A percentile compares a stretch with the other conserved stretches of the same genome.
phyloP scores from a whole-genome alignment of 176 grass and related monocot genomes.

The Carex parvula region DNA sequence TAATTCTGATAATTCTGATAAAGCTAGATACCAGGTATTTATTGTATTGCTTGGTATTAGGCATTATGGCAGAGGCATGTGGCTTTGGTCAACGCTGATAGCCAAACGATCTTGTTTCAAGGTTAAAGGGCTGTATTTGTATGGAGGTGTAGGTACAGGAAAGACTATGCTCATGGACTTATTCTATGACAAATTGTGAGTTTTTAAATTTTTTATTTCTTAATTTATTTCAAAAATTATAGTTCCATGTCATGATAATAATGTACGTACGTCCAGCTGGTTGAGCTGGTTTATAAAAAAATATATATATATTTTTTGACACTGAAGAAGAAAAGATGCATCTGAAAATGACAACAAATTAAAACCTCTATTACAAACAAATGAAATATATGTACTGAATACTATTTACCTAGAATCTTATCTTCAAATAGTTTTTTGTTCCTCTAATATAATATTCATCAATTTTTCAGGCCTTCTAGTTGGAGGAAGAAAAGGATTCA shows the following conservation, averaged over 20 bases:
- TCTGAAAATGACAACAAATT: neutral
- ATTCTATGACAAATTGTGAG: constrained; percentile 80
- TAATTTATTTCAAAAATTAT: neutral
- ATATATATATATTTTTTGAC: neutral
- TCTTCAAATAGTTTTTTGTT: neutral
- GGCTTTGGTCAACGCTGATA: constrained; percentile 73
- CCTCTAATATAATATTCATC: constrained; percentile 14
- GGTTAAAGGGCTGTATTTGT: constrained; percentile 66
- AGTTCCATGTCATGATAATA: neutral
- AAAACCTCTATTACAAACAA: neutral
- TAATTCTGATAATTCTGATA: constrained; percentile 38
- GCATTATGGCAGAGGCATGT: constrained; percentile 56
- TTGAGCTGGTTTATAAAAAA: neutral
- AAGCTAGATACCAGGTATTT: constrained; percentile 41
- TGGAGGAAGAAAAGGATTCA: constrained; percentile 94
- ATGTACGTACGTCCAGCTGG: neutral
- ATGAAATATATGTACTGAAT: neutral
- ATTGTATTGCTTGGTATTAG: neutral
- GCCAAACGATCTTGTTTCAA: constrained; percentile 44
- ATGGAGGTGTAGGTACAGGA: constrained; percentile 77
- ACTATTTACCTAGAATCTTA: neutral
- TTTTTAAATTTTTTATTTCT: neutral
- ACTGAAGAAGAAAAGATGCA: neutral
- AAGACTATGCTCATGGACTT: constrained; percentile 93
- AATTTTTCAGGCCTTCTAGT: constrained; percentile 56